Percentiles rank a stretch among this genome's conserved stretches.
Evolutionary conservation across 805 yeast genomes (phyloP).

Genomic region (Kurtzmaniella cleridarum): DNA sequence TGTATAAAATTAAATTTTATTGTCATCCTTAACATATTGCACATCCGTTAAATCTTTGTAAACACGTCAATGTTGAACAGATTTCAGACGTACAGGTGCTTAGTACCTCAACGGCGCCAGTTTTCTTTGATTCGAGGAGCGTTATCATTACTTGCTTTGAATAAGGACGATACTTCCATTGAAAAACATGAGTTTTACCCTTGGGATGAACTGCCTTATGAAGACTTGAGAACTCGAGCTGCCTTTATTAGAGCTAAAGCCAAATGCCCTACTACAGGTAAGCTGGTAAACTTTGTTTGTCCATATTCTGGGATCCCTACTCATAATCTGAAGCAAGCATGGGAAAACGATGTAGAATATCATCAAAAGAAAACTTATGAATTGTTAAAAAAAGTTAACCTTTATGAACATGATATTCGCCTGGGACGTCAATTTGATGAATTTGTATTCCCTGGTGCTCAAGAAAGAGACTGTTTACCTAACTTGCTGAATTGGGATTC

Average conservation of each 20-base stretch:
- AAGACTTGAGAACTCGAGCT: conserved; percentile 84
- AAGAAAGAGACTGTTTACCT: conserved; percentile 67
- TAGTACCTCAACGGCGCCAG: neutral
- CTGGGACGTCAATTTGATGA: conserved; percentile 94
- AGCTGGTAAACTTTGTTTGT: conserved; percentile 78
- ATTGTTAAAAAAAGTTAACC: conserved; percentile 76
- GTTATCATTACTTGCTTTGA: conserved; percentile 2
- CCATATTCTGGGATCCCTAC: conserved; percentile 96
- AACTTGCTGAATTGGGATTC: conserved; percentile 89
- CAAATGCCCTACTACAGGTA: conserved; percentile 82
- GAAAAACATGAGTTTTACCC: conserved; percentile 32
- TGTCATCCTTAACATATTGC: neutral
- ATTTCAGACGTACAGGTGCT: too few relatives aligned
- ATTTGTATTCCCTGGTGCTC: conserved; percentile 84
- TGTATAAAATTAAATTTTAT: neutral
- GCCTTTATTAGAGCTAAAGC: conserved; percentile 86
- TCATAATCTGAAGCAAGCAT: conserved; percentile 84
- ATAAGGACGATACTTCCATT: conserved; percentile 1
- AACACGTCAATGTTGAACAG: too few relatives aligned
- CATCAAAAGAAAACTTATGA: conserved; percentile 65
- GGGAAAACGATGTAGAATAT: conserved; percentile 75
- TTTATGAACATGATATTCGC: conserved; percentile 91
- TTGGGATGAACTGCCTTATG: conserved; percentile 91
- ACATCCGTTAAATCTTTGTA: too few relatives aligned
- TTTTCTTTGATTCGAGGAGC: conserved; percentile 4